Percentiles rank a stretch among this genome's conserved stretches.
phyloP scores from a whole-genome alignment of 768 basidiomycete genomes.

The Cystofilobasidium bisporidii region DNA sequence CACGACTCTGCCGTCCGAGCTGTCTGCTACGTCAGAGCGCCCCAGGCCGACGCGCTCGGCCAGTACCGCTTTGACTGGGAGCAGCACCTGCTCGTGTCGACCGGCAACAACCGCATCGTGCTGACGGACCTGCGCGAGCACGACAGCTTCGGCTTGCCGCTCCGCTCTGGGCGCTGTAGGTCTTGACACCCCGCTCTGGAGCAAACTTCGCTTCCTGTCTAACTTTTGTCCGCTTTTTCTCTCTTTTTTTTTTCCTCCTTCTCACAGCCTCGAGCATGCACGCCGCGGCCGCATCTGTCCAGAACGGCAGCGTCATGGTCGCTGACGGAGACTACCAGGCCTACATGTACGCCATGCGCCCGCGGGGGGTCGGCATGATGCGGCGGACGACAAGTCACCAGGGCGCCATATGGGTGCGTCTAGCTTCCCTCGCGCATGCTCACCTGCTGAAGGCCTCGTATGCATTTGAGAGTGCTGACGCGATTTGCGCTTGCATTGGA shows the following conservation, averaged over 20 bases:
- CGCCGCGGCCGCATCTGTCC: constrained; percentile 6
- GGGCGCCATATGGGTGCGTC: constrained; percentile 26
- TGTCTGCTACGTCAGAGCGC: constrained; percentile 63
- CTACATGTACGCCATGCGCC: constrained; percentile 6
- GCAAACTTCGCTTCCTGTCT: neutral
- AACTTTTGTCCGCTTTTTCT: neutral
- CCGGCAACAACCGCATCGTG: neutral
- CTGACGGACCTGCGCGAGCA: constrained; percentile 19
- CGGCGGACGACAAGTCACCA: neutral
- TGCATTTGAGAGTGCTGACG: no score
- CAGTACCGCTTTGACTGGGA: constrained; percentile 46
- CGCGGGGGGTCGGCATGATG: neutral
- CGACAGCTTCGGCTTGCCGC: neutral
- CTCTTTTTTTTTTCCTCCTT: no score
- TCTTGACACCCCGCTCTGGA: neutral
- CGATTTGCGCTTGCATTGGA: no score
- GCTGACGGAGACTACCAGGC: constrained; percentile 17
- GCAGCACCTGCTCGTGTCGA: constrained; percentile 12
- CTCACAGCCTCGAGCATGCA: neutral
- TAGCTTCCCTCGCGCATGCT: no score
- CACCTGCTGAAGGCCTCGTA: no score
- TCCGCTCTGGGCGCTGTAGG: constrained; percentile 4
- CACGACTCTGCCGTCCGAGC: constrained; percentile 75
- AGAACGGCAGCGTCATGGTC: constrained; percentile 8
- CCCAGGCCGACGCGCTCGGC: constrained; percentile 41